phyloP scores from a whole-genome alignment of 805 yeast genomes.

The Cyberlindnera amylophila region DNA sequence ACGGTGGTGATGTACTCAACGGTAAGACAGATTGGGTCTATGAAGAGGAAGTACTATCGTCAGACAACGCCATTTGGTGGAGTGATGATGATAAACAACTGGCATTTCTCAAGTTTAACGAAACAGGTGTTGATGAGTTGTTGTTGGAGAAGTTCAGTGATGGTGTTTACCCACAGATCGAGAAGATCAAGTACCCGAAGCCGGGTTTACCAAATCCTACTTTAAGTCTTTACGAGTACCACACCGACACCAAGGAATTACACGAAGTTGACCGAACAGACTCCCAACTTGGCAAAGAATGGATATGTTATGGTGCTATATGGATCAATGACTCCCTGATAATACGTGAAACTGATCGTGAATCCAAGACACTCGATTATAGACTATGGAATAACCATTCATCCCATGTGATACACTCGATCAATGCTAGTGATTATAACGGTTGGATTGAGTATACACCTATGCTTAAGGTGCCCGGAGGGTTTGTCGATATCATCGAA shows the following conservation, averaged over 20 bases:
- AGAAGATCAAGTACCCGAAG: constrained; percentile 61
- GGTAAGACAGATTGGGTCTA: constrained; percentile 84
- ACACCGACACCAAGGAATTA: constrained; percentile 28
- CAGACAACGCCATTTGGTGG: constrained; percentile 71
- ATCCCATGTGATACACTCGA: constrained; percentile 38
- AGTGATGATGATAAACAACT: constrained; percentile 55
- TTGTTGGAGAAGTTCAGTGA: constrained; percentile 48
- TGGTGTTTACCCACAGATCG: constrained; percentile 43
- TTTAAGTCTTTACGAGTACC: constrained; percentile 43
- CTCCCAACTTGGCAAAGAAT: constrained; percentile 38
- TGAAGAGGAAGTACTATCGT: constrained; percentile 69
- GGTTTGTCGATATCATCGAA: constrained; percentile 62
- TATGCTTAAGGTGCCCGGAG: no score
- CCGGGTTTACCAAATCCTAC: constrained; percentile 65
- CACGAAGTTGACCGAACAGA: constrained; percentile 21
- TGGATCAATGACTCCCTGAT: constrained; percentile 56
- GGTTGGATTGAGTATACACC: constrained; percentile 60
- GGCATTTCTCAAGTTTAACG: constrained; percentile 55
- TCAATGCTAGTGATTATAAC: constrained; percentile 39
- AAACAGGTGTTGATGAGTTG: constrained; percentile 52
- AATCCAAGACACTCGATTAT: constrained; percentile 51
- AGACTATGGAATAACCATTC: constrained; percentile 34
- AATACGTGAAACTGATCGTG: constrained; percentile 60
- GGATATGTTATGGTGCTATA: constrained; percentile 54
- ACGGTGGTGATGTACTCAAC: constrained; percentile 53